Conservation (phyloP, 2,329 filamentous ascomycete genomes). For the Amylocarpus encephaloides region DNA sequence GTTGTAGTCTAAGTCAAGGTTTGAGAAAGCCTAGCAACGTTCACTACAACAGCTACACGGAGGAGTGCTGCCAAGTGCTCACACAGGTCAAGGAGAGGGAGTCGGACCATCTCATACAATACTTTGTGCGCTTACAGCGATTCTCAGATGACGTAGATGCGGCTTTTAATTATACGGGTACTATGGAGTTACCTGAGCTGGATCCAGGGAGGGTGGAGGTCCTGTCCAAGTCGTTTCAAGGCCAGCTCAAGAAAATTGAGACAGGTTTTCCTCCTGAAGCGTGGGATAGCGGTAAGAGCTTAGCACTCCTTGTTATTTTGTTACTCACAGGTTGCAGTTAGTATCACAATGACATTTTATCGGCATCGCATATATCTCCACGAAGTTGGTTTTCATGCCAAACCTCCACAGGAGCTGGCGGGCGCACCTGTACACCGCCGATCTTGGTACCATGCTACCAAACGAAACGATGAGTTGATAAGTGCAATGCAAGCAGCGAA, state of each 20-base stretch:
- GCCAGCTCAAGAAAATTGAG: conserved; percentile 22
- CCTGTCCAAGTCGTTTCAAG: conserved; percentile 22
- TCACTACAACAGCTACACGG: conserved; percentile 22
- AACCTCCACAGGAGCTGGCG: neutral
- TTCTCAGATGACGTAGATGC: conserved; percentile 26
- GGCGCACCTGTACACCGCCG: neutral
- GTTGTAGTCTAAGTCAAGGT: conserved; percentile 19
- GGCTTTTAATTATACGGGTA: conserved; percentile 24
- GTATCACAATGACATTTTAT: conserved; percentile 14
- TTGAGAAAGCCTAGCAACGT: conserved; percentile 26
- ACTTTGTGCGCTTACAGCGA: conserved; percentile 22
- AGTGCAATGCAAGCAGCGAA: conserved; percentile 17
- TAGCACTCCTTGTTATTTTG: neutral
- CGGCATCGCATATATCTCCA: conserved; percentile 20
- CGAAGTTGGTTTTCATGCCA: conserved; percentile 25
- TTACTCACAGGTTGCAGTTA: conserved; percentile 5
- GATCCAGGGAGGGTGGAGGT: conserved; percentile 24
- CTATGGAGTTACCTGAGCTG: conserved; percentile 13
- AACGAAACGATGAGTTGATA: conserved; percentile 15
- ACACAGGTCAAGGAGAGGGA: conserved; percentile 14
- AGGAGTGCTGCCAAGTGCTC: conserved; percentile 21
- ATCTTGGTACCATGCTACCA: conserved; percentile 19
- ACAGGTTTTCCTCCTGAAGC: conserved; percentile 17
- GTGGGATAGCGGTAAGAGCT: conserved; percentile 22
- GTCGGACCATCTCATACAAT: conserved; percentile 24